These are phyloP conservation scores for Farysia itapuensis DNA, from an alignment of 1,284 basidiomycete species.

Conservation along the genomic window DNA sequence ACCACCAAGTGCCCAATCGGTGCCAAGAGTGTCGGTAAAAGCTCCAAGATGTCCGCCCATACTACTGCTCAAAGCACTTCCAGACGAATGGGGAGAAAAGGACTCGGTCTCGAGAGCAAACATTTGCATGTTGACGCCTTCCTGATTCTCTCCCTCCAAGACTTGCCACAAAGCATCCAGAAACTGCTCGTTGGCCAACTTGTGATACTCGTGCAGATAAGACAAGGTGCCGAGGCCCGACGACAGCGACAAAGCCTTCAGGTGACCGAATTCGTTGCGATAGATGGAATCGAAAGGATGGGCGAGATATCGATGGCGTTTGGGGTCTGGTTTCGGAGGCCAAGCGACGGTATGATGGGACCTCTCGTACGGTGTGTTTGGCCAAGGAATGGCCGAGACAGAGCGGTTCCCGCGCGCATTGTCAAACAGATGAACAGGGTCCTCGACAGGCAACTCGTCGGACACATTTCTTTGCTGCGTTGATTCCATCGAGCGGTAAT, in stretches of 20 bases:
- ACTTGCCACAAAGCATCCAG: conserved; percentile 41
- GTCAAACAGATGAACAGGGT: not conserved
- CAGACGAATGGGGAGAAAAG: conserved; percentile 24
- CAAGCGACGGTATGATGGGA: conserved; percentile 29
- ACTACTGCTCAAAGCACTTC: conserved; percentile 13
- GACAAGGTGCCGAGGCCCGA: conserved; percentile 37
- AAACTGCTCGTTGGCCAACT: conserved; percentile 39
- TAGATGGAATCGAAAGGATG: conserved; percentile 40
- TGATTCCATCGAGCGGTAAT: conserved; percentile 1
- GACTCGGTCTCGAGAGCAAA: conserved; percentile 37
- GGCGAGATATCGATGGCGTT: conserved; percentile 32
- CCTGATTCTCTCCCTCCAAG: conserved; percentile 33
- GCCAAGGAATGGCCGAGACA: conserved; percentile 32
- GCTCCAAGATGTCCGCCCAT: conserved; percentile 8
- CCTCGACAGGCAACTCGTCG: not conserved
- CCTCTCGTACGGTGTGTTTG: conserved; percentile 31
- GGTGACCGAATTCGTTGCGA: conserved; percentile 36
- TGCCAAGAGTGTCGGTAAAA: conserved; percentile 18
- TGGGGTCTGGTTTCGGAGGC: conserved; percentile 33
- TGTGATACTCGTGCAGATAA: conserved; percentile 41
- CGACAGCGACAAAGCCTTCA: conserved; percentile 33
- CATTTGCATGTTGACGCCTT: conserved; percentile 34
- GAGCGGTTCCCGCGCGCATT: conserved; percentile 14
- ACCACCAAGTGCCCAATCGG: conserved; percentile 26
- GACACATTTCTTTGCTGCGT: too few species aligned